A percentile compares a stretch with the other conserved stretches of the same genome.
Conservation (phyloP, 805 yeast species). For the Kodamaea leandrae region DNA sequence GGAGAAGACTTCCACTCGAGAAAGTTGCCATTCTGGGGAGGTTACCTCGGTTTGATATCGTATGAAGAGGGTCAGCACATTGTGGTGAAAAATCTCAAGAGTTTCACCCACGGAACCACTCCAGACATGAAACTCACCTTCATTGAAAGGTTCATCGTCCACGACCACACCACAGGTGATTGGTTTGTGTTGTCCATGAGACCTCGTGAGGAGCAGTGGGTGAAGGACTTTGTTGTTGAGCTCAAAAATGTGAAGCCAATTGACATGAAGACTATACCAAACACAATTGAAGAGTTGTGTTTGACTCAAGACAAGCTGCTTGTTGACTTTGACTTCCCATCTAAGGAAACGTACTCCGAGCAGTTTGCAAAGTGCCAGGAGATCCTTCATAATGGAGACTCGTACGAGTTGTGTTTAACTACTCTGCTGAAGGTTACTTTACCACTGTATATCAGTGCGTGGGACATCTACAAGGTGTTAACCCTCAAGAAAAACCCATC, state of each 20-base stretch:
- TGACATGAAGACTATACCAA: conserved; percentile 22
- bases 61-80: conserved; percentile 79
- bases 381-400: conserved; percentile 73
- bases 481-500: conserved; percentile 74
- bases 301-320: conserved; percentile 23
- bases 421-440: conserved; percentile 62
- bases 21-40: conserved; percentile 82
- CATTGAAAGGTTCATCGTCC: conserved; percentile 60
- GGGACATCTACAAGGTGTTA: conserved; percentile 78
- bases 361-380: conserved; percentile 66
- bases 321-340: conserved; percentile 46
- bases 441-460: conserved; percentile 51
- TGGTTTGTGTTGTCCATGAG: conserved; percentile 54
- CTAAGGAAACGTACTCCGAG: conserved; percentile 48
- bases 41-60: conserved; percentile 78
- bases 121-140: conserved; percentile 79
- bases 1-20: conserved; percentile 17
- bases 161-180: conserved; percentile 45
- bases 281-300: conserved; percentile 25
- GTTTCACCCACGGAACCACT: conserved; percentile 38
- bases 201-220: conserved; percentile 31
- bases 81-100: conserved; percentile 29
- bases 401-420: conserved; percentile 91
- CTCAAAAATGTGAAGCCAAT: conserved; percentile 10
- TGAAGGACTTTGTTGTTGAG: conserved; percentile 16